Conservation (phyloP, 2,329 filamentous ascomycete genomes). For the Stagonosporopsis rhizophila region DNA sequence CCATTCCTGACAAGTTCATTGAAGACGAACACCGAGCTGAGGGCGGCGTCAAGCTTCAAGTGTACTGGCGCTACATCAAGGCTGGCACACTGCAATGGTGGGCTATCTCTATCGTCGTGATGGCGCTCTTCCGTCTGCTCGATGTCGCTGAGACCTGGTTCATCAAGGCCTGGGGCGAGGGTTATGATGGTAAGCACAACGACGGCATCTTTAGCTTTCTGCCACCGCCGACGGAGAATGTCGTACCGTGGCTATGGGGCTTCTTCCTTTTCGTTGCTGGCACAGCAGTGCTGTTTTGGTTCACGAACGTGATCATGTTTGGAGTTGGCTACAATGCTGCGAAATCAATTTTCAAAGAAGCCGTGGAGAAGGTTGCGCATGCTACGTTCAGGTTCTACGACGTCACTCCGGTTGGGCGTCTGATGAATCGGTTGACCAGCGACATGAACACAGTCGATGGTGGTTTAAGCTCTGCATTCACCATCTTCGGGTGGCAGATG, state of each 20-base stretch:
- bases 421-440: slow-evolving; percentile 92
- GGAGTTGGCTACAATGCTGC: slow-evolving; percentile 82
- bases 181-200: slow-evolving; percentile 59
- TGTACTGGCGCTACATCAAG: slow-evolving; percentile 87
- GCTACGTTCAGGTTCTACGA: slow-evolving; percentile 93
- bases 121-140: slow-evolving; percentile 68
- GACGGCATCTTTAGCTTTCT: slow-evolving; percentile 55
- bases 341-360: slow-evolving; percentile 74
- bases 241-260: slow-evolving; percentile 75
- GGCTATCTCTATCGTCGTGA: slow-evolving; percentile 67
- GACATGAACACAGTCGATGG: slow-evolving; percentile 91
- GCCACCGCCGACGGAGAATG: slow-evolving; percentile 71
- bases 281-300: slow-evolving; percentile 54
- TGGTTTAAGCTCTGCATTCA: slow-evolving; percentile 77
- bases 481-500: slow-evolving; percentile 71
- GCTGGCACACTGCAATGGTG: slow-evolving; percentile 80
- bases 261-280: slow-evolving; percentile 67
- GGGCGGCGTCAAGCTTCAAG: slow-evolving; percentile 74
- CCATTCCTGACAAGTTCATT: slow-evolving; percentile 76
- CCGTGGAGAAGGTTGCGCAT: slow-evolving; percentile 75
- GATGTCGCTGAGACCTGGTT: slow-evolving; percentile 78
- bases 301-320: slow-evolving; percentile 72
- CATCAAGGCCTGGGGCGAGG: slow-evolving; percentile 85
- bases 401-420: slow-evolving; percentile 82
- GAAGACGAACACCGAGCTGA: slow-evolving; percentile 77